Evolutionary conservation across 352 stramenopile genomes (phyloP).

Genomic region (Blastocystis sp.): DNA sequence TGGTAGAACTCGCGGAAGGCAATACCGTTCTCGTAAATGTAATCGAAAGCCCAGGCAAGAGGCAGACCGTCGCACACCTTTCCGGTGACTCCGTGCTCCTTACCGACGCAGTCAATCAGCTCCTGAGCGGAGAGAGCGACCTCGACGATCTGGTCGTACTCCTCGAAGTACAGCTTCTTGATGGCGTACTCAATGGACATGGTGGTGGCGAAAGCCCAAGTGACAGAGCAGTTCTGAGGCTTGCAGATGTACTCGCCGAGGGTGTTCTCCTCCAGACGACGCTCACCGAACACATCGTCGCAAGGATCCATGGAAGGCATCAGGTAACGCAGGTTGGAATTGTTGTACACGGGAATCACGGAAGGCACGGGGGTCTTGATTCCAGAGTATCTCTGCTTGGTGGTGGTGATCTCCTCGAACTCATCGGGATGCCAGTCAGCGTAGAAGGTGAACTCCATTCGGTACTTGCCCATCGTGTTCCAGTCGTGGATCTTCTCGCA

Average conservation of each 20-base stretch:
- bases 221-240: background rate
- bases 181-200: background rate
- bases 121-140: background rate
- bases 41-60: background rate
- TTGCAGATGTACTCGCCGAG: background rate
- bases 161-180: constrained; percentile 1
- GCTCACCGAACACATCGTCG: background rate
- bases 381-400: background rate
- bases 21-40: background rate
- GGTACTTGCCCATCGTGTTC: background rate
- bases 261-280: background rate
- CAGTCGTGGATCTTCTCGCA: constrained; percentile 11
- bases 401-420: background rate
- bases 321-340: background rate
- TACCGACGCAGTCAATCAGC: background rate
- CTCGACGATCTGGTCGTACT: constrained; percentile 1
- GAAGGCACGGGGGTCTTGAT: background rate
- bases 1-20: background rate
- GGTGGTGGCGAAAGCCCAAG: background rate
- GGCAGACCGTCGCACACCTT: background rate
- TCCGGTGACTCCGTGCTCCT: background rate
- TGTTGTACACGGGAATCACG: background rate
- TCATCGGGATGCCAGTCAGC: constrained; percentile 3
- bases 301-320: background rate
- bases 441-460: background rate